Percentiles rank a stretch among this genome's conserved stretches.
Conservation (phyloP, 306 rosid genomes). For the Quercus dentata region DNA sequence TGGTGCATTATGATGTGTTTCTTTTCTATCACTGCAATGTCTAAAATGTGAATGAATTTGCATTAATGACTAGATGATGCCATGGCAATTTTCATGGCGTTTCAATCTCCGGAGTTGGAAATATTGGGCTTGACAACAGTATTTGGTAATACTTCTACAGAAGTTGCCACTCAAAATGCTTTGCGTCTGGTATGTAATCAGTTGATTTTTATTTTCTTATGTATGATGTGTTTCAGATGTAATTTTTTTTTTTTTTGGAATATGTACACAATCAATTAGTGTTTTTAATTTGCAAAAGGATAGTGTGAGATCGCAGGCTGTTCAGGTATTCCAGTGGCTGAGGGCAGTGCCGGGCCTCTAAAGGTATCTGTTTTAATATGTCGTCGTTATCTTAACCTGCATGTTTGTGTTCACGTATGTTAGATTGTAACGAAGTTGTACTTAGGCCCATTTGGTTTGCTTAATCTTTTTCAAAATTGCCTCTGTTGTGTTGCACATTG, state of each 20-base stretch:
- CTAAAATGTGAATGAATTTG: not conserved
- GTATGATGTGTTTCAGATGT: conserved; percentile 3
- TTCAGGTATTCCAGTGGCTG: conserved; percentile 72
- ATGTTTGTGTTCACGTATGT: not conserved
- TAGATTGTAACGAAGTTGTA: conserved; percentile 4
- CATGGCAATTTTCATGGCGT: conserved; percentile 92
- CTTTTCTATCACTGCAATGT: conserved; percentile 5
- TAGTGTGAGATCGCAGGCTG: conserved; percentile 98
- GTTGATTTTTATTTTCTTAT: conserved; percentile 5
- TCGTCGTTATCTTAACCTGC: conserved; percentile 2
- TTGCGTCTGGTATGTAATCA: conserved; percentile 76
- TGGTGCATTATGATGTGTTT: not conserved
- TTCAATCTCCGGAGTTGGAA: conserved; percentile 70
- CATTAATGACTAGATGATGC: conserved; percentile 63
- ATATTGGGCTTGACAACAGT: conserved; percentile 71
- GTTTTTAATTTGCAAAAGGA: conserved; percentile 68
- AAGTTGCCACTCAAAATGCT: conserved; percentile 78
- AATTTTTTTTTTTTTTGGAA: conserved; percentile 16
- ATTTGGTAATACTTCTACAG: conserved; percentile 70
- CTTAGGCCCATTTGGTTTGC: not conserved
- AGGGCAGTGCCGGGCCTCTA: conserved; percentile 75
- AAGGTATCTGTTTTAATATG: conserved; percentile 52
- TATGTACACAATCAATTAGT: conserved; percentile 47
- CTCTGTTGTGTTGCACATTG: not conserved
- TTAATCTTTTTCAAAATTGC: not conserved